Evolutionary conservation across 2,329 filamentous ascomycete genomes (phyloP).

Genomic region (Dendrostoma leiphaemia): DNA sequence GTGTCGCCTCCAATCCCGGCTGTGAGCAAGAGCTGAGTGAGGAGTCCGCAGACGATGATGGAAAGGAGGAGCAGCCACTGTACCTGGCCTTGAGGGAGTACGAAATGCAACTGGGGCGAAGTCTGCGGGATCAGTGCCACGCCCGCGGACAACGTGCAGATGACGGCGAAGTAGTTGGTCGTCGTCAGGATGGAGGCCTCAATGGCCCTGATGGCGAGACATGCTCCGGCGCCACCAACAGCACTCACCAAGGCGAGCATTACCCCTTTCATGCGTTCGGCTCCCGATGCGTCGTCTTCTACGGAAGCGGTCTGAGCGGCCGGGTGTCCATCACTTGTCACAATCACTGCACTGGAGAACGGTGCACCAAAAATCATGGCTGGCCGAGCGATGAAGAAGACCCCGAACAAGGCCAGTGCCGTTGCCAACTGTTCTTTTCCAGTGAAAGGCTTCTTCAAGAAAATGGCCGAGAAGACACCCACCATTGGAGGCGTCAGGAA

Average conservation of each 20-base stretch:
- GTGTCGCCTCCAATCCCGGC: constrained; percentile 72
- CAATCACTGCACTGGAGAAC: not conserved
- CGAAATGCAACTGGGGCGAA: constrained; percentile 45
- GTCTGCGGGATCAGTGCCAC: constrained; percentile 35
- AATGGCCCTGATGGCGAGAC: constrained; percentile 22
- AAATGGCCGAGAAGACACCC: constrained; percentile 75
- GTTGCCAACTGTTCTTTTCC: constrained; percentile 74
- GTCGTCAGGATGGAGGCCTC: constrained; percentile 16
- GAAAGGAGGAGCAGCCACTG: constrained; percentile 69
- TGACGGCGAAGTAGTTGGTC: constrained; percentile 29
- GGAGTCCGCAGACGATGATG: constrained; percentile 64
- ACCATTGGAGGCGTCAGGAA: constrained; percentile 80
- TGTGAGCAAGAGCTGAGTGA: constrained; percentile 74
- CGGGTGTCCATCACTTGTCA: not conserved
- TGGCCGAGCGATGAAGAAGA: constrained; percentile 80
- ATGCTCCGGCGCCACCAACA: constrained; percentile 61
- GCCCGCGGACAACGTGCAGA: constrained; percentile 6
- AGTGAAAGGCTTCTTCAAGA: constrained; percentile 76
- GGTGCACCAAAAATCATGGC: constrained; percentile 7
- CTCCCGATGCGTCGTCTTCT: constrained; percentile 40
- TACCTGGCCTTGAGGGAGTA: constrained; percentile 36
- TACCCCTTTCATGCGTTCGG: constrained; percentile 68
- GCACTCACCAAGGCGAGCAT: constrained; percentile 74
- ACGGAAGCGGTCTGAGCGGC: constrained; percentile 20
- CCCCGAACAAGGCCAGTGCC: constrained; percentile 72